phyloP scores from a whole-genome alignment of 805 yeast species.

The Pichia eremophila region DNA sequence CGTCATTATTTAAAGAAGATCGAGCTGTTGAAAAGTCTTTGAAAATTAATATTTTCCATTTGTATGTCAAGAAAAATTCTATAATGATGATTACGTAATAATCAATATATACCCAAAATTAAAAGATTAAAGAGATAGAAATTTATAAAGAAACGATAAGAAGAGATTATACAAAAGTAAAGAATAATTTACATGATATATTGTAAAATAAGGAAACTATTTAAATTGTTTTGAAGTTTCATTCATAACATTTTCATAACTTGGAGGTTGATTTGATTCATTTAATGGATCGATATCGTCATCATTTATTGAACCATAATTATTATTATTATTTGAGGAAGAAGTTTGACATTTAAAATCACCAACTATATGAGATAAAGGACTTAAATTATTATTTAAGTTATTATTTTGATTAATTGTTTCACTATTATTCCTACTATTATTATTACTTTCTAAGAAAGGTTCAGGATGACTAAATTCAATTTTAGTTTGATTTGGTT shows the following conservation, averaged over 20 bases:
- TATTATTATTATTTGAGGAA: not conserved
- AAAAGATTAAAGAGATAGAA: too few species aligned
- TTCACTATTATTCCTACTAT: not conserved
- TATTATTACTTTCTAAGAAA: constrained; percentile 13
- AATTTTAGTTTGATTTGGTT: constrained; percentile 19
- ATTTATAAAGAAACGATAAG: too few species aligned
- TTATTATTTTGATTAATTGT: not conserved
- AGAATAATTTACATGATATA: too few species aligned
- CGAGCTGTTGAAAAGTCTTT: too few species aligned
- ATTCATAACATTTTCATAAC: constrained; percentile 28
- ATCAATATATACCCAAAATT: too few species aligned
- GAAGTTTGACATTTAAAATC: not conserved
- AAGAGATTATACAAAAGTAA: too few species aligned
- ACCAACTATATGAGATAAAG: constrained; percentile 11
- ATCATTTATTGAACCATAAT: constrained; percentile 4
- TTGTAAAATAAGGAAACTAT: not conserved
- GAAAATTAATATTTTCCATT: too few species aligned
- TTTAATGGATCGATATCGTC: not conserved
- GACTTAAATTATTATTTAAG: constrained; percentile 18
- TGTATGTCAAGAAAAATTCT: too few species aligned
- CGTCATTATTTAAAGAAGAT: not conserved
- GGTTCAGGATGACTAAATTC: constrained; percentile 27
- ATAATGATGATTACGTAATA: too few species aligned
- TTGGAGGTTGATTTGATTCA: constrained; percentile 23
- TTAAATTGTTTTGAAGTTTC: constrained; percentile 24